Percentiles rank a stretch among this genome's conserved stretches.
These are phyloP conservation scores for Candida methanosorbosa DNA, from an alignment of 805 yeast species.

Conservation along the genomic window DNA sequence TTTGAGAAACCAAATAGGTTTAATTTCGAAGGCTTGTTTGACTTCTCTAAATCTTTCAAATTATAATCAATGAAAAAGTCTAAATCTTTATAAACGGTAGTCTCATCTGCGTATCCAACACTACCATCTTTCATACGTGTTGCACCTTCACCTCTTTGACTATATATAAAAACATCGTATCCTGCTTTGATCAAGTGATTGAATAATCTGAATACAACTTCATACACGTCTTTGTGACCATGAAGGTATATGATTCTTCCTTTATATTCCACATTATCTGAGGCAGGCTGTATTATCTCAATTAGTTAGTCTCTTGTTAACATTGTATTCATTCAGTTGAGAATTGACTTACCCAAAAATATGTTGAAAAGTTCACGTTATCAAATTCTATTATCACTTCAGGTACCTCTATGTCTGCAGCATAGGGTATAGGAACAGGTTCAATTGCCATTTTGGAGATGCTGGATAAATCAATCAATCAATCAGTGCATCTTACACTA, in stretches of 20 bases:
- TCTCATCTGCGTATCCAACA: conserved; percentile 51
- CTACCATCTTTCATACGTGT: conserved; percentile 42
- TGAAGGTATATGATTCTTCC: conserved; percentile 58
- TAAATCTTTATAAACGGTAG: conserved; percentile 48
- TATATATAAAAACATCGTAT: conserved; percentile 59
- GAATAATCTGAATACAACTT: conserved; percentile 39
- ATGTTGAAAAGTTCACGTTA: neutral
- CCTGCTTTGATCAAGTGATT: conserved; percentile 47
- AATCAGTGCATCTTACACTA: no score
- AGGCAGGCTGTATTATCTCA: neutral
- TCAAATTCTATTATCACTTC: neutral
- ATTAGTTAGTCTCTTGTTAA: no score
- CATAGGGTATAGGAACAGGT: no score
- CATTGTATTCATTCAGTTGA: no score
- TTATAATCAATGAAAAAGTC: conserved; percentile 44
- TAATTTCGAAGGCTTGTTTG: conserved; percentile 31
- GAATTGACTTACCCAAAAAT: neutral
- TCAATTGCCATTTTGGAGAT: no score
- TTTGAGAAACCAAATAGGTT: conserved; percentile 57
- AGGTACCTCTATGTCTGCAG: neutral
- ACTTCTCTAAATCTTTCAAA: conserved; percentile 23
- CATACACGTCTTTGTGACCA: conserved; percentile 59
- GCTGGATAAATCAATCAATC: no score
- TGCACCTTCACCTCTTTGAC: conserved; percentile 70
- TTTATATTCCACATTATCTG: conserved; percentile 17